These are phyloP conservation scores for Danielozyma ontarioensis DNA, from an alignment of 805 yeast genomes.

Conservation along the genomic window DNA sequence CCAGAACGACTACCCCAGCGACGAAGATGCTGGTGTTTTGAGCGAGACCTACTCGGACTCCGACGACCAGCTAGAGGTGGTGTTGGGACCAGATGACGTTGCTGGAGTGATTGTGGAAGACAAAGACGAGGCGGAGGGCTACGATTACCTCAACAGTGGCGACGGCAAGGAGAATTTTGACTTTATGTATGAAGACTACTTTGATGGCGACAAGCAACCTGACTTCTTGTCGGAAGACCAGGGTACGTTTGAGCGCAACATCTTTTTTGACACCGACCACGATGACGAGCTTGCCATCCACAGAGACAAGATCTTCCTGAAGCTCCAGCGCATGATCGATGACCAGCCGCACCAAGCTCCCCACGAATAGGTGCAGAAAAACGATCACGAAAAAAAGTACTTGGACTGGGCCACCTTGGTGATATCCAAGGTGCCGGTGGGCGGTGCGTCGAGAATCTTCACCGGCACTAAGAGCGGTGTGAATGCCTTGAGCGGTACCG, in stretches of 20 bases:
- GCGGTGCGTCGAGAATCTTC: conserved; percentile 21
- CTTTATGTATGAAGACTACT: conserved; percentile 12
- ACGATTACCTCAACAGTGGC: conserved; percentile 7
- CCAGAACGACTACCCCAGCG: conserved; percentile 92
- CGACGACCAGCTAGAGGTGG: conserved; percentile 27
- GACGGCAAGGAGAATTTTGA: conserved; percentile 11
- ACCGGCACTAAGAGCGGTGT: conserved; percentile 30
- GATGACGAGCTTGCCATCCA: conserved; percentile 60
- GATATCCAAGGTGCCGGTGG: conserved; percentile 29
- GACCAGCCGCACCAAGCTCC: too few species aligned
- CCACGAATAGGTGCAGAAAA: neutral
- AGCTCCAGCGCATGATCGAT: conserved; percentile 51
- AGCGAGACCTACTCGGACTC: conserved; percentile 10
- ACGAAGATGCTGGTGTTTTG: conserved; percentile 57
- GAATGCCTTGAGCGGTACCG: conserved; percentile 8
- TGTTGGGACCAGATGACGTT: conserved; percentile 8
- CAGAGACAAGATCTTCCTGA: conserved; percentile 57
- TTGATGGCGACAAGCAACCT: conserved; percentile 9
- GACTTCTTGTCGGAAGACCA: conserved; percentile 6
- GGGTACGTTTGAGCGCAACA: conserved; percentile 33
- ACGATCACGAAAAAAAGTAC: conserved; percentile 30
- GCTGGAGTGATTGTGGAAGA: conserved; percentile 14
- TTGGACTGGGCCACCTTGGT: conserved; percentile 24
- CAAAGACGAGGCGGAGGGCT: conserved; percentile 14
- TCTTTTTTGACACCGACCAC: conserved; percentile 52